Evolutionary conservation across 148 eudicot genomes (phyloP), one percentile per base, ranked within the genome.

Genomic region (Cornus florida): DNA sequence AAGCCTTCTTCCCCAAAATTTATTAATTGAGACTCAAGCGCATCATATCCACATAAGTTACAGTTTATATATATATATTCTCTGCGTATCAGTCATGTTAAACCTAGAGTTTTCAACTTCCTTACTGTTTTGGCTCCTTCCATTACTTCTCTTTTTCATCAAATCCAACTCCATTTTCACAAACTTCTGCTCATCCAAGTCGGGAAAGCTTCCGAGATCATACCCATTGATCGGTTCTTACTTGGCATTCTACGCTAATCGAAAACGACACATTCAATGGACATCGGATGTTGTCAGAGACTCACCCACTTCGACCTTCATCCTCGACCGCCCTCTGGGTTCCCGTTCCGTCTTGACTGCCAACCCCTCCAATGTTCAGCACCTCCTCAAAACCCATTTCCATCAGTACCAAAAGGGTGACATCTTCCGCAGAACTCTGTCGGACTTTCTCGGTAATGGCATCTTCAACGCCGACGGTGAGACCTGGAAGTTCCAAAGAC

Each of bases 361-460:
- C 28, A 82, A 85, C 73, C 81, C 88, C 16, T 75, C 81, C 70
- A 77, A 73, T 31, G 84, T 85, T 46, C 81, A 77, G n/a, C 88
- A 85, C 74, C 69, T 85, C 3, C 83, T 85, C 72, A 82, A 82
- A 28, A 75, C 81, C 72, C 71, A 67, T 9, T 85, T 85, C 83
- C 53, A 72, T 38, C 70, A 75, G 33, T 85, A 85, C 81, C 73
- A 50, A 13, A 86, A 86, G 46, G 89, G 89, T 14, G 72, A 74
- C 20, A 41, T 38, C 1, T 46, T 67, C 32, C 43, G 72, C 0
- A 16, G 22, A 8, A 66, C 75, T 0, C 46, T 82, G 19, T 16
- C 50, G 0, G 89, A 87, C 53, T 68, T 87, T 7, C 89, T 87
- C 12, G 89, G 89, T 10, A 80, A 84, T 46, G 84, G 89, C 33